Conservation (phyloP, 495 filamentous ascomycete genomes). For the Glonium stellatum region DNA sequence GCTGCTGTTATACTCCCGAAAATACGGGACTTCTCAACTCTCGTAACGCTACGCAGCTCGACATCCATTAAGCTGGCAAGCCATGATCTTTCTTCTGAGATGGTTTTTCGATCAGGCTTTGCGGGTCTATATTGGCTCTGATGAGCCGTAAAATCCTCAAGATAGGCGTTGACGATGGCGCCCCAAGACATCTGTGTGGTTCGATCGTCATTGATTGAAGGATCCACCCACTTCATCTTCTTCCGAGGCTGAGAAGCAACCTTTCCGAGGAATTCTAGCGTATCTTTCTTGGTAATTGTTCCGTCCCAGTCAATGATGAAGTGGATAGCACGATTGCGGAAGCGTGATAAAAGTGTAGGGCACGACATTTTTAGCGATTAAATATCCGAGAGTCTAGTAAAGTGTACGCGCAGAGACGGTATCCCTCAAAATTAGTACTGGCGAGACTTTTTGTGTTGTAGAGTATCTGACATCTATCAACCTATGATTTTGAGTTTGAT, state of each 20-base stretch:
- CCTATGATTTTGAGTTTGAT: no score
- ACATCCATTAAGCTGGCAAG: slow-evolving; percentile 21
- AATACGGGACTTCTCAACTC: slow-evolving; percentile 16
- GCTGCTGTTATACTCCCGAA: slow-evolving; percentile 17
- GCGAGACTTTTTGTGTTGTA: no score
- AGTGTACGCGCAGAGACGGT: background rate
- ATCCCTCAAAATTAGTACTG: no score
- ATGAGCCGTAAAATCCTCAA: slow-evolving; percentile 17
- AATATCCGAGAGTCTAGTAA: background rate
- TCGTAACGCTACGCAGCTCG: slow-evolving; percentile 21
- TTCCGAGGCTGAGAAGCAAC: slow-evolving; percentile 10
- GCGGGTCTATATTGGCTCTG: slow-evolving; percentile 8
- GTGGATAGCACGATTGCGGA: slow-evolving; percentile 16
- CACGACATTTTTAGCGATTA: background rate
- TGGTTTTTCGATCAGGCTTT: background rate
- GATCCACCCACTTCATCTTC: background rate
- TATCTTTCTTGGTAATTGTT: slow-evolving; percentile 35
- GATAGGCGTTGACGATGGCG: slow-evolving; percentile 19
- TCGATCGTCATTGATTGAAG: background rate
- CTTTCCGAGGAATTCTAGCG: slow-evolving; percentile 28
- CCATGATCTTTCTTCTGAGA: slow-evolving; percentile 19
- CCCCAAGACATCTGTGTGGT: slow-evolving; percentile 16
- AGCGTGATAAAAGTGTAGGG: background rate
- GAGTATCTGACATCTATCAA: no score
- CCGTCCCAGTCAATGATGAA: slow-evolving; percentile 38